Percentiles rank a stretch among this genome's conserved stretches.
Conservation (phyloP, 331 rosid genomes). For the Quercus phellos region DNA sequence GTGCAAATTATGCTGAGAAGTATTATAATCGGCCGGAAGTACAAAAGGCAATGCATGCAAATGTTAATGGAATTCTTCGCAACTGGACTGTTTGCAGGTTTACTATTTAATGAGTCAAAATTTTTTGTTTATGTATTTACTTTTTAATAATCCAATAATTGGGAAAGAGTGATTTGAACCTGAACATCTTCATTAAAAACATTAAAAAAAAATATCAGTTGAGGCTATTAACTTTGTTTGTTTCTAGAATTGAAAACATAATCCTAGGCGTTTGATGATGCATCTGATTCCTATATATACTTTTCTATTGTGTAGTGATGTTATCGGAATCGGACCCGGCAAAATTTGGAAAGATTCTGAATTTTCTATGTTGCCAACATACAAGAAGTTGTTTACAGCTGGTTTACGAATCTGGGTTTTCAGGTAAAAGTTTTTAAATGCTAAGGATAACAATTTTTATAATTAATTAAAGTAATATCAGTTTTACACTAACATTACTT, state of each 20-base stretch:
- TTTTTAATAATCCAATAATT: neutral
- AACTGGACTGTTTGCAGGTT: constrained; percentile 95
- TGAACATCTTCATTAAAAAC: too few species aligned
- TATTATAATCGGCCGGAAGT: constrained; percentile 66
- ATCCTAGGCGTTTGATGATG: too few species aligned
- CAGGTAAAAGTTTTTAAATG: constrained; percentile 44
- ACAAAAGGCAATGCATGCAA: constrained; percentile 85
- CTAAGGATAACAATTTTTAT: too few species aligned
- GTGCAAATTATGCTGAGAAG: constrained; percentile 71
- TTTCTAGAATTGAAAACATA: too few species aligned
- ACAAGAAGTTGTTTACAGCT: constrained; percentile 66
- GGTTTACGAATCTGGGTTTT: constrained; percentile 84
- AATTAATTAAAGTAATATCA: too few species aligned
- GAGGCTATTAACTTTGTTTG: too few species aligned
- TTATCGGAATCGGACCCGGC: constrained; percentile 14
- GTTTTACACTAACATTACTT: too few species aligned
- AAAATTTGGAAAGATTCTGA: constrained; percentile 69
- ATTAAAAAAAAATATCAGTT: too few species aligned
- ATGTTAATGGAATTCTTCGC: constrained; percentile 58
- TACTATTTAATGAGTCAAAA: neutral
- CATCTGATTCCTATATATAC: neutral
- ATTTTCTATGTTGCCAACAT: constrained; percentile 62
- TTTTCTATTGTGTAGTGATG: constrained; percentile 42
- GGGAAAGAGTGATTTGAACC: too few species aligned
- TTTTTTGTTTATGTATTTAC: neutral